Evolutionary conservation across 2,329 filamentous ascomycete genomes (phyloP).

Genomic region (Pseudopithomyces chartarum): DNA sequence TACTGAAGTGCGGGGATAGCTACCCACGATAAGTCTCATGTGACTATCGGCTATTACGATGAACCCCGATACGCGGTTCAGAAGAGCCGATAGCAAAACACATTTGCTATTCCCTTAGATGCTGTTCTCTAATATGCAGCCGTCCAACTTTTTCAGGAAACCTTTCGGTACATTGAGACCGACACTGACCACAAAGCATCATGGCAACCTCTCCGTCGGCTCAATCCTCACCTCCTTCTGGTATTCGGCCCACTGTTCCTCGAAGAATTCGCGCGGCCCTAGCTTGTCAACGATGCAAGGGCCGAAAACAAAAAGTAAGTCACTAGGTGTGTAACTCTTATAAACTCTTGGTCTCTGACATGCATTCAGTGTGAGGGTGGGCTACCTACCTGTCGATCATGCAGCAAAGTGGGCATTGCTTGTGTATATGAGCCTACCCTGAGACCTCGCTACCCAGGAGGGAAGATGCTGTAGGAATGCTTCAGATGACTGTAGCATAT

Average conservation of each 20-base stretch:
- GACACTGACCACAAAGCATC: background rate
- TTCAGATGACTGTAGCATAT: background rate
- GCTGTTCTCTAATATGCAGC: too few species aligned
- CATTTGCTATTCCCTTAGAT: too few species aligned
- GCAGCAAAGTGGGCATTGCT: slow-evolving; percentile 21
- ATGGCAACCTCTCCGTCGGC: slow-evolving; percentile 11
- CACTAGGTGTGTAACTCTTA: background rate
- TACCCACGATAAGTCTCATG: background rate
- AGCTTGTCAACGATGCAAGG: slow-evolving; percentile 33
- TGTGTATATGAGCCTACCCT: slow-evolving; percentile 30
- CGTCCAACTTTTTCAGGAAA: too few species aligned
- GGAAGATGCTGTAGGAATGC: slow-evolving; percentile 27
- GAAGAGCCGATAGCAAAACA: background rate
- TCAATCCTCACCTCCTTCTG: slow-evolving; percentile 5
- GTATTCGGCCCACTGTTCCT: slow-evolving; percentile 6
- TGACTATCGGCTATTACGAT: background rate
- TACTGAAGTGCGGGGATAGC: background rate
- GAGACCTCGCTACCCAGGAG: slow-evolving; percentile 33
- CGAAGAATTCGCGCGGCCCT: slow-evolving; percentile 27
- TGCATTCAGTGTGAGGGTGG: slow-evolving; percentile 26
- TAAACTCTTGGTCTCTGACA: slow-evolving; percentile 1
- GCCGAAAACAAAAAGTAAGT: slow-evolving; percentile 32
- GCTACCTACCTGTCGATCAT: slow-evolving; percentile 27
- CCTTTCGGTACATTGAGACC: background rate
- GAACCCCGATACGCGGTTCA: background rate